Conservation (phyloP, 129 eudicot genomes). For the Ambrosia artemisiifolia region DNA sequence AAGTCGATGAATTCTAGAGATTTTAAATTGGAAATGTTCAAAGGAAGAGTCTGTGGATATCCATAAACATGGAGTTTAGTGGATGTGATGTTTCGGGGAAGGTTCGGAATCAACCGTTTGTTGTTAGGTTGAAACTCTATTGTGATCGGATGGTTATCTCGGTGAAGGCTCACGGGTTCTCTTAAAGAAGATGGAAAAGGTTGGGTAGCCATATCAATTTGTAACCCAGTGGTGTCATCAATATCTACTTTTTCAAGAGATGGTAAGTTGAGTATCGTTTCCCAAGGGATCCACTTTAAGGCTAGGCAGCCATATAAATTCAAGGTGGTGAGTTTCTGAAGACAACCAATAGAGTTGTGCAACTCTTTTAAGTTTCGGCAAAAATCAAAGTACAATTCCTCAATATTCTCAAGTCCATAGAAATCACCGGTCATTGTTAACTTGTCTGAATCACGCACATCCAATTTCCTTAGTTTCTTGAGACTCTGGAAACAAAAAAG, state of each 20-base stretch:
- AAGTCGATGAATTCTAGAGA: background rate
- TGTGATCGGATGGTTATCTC: too few relatives aligned
- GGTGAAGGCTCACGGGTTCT: background rate
- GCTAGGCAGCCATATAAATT: background rate
- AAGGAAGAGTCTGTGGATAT: background rate
- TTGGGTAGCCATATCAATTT: too few relatives aligned
- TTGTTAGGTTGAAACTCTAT: background rate
- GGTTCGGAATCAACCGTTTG: background rate
- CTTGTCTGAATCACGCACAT: background rate
- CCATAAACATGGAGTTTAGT: too few relatives aligned
- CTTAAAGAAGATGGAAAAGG: too few relatives aligned
- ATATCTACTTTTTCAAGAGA: background rate
- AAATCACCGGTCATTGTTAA: conserved; percentile 7
- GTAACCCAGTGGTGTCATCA: background rate
- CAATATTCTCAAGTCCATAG: background rate
- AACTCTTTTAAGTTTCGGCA: background rate
- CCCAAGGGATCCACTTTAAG: conserved; percentile 6
- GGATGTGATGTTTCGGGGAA: background rate
- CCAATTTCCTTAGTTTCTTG: conserved; percentile 6
- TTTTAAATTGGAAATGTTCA: background rate
- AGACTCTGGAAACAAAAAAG: background rate
- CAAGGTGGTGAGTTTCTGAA: background rate
- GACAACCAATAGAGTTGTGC: conserved; percentile 3
- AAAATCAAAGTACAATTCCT: background rate
- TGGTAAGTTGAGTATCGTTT: background rate